Evolutionary conservation across 1,284 basidiomycete genomes (phyloP), one percentile per base, ranked within the genome.

Genomic region (Rhodotorula sp.): DNA sequence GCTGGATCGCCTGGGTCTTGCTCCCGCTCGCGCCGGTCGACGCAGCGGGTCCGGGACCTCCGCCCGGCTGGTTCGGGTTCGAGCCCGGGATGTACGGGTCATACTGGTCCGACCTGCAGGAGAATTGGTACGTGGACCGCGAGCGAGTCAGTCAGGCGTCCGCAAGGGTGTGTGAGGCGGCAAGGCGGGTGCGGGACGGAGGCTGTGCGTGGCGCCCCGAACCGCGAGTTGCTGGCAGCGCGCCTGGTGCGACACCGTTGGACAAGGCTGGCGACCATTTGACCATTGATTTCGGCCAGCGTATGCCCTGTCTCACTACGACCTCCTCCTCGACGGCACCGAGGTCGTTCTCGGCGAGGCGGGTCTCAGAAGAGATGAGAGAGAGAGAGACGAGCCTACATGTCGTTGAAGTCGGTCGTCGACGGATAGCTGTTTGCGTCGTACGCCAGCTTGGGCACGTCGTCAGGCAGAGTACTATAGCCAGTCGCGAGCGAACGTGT

Each of bases 81-180:
- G 63, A 64, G 78, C 91, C 89, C 77, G 93, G 92, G 77, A 97
- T 87, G 84, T 97, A 97, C 78, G 93, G 93, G 86, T 97, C 93
- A 83, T 96, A 96, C 80, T 93, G 93, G 85, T 95, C 91, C 51
- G 69, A 70, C 75, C 74, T 76, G 65, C 16, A 21, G 51, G 15
- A 43, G 39, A 43, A 8, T 43, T 43, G 39, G 39, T 43, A 43
- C 39, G 39, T 43, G 10, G 10, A 43, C 39, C 39, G 52, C n/a
- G 52, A 5, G 48, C 29, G 16, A 5, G 48, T 23, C 18, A 31
- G 8, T 5, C 47, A 34, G 34, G 26, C 4, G 47, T 49, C 26
- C 7, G 43, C 14, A 57, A 20, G 18, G 26, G n/a, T 58, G 16
- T 52, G 21, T 15, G 47, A 62, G 21, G 48, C 16, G 18, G 46